A percentile compares a stretch with the other conserved stretches of the same genome.
Evolutionary conservation across 805 yeast genomes (phyloP).

Genomic region (Kodamaea neixiangensis): DNA sequence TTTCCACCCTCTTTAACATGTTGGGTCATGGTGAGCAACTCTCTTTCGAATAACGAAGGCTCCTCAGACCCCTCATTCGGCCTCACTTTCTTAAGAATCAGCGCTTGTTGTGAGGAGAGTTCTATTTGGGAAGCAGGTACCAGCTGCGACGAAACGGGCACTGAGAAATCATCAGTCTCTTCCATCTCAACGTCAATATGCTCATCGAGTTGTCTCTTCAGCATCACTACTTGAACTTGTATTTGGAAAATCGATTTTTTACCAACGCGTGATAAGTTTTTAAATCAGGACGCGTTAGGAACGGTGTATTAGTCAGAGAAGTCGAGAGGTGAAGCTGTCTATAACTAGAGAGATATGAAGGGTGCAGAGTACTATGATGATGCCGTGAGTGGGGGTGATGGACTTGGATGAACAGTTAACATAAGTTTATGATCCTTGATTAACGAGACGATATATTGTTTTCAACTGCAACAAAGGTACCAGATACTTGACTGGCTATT

Average conservation of each 20-base stretch:
- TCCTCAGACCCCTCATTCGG: conserved; percentile 22
- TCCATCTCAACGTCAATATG: background rate
- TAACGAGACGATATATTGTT: too few species aligned
- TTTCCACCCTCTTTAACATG: conserved; percentile 23
- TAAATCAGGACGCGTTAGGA: background rate
- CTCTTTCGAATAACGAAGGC: conserved; percentile 44
- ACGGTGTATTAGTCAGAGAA: too few species aligned
- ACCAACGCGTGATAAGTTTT: conserved; percentile 1
- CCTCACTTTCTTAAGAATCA: conserved; percentile 26
- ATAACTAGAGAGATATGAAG: too few species aligned
- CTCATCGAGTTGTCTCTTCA: conserved; percentile 5
- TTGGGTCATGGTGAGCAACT: conserved; percentile 39
- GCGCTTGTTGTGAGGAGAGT: conserved; percentile 32
- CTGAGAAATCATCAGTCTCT: background rate
- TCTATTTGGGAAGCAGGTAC: conserved; percentile 20
- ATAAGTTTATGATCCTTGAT: too few species aligned
- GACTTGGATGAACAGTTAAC: too few species aligned
- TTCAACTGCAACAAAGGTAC: too few species aligned
- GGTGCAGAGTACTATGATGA: too few species aligned
- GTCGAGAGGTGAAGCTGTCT: too few species aligned
- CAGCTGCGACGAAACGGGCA: conserved; percentile 11
- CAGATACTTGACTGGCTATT: too few species aligned
- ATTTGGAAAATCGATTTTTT: conserved; percentile 3
- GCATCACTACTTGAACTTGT: background rate
- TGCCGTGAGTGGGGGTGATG: too few species aligned